Percentiles rank a stretch among this genome's conserved stretches.
Evolutionary conservation across 192 early-diverging fungal genomes (phyloP).

Genomic region (Obelidium mucronatum): DNA sequence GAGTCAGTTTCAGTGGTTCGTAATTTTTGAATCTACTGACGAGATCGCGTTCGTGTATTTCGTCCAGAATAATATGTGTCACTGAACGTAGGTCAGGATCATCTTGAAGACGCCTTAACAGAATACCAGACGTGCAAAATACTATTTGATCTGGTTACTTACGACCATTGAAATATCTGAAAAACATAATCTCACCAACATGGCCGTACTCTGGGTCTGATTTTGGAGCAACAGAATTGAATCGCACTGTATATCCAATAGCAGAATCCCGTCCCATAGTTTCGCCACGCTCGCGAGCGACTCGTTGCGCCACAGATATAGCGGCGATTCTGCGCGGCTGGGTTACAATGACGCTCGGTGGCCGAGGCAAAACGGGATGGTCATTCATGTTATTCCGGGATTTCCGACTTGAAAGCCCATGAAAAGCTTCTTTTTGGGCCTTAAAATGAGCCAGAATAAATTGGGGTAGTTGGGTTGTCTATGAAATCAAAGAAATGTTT

Average conservation of each 20-base stretch:
- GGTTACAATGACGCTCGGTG: constrained; percentile 79
- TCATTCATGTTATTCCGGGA: constrained; percentile 45
- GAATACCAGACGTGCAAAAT: constrained; percentile 76
- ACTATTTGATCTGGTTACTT: constrained; percentile 59
- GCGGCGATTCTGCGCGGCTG: constrained; percentile 89
- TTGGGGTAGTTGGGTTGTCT: constrained; percentile 85
- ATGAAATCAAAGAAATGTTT: too few species aligned
- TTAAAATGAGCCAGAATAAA: constrained; percentile 72
- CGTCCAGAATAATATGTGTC: constrained; percentile 79
- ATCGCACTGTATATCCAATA: constrained; percentile 62
- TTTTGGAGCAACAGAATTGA: constrained; percentile 48
- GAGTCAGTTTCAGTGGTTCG: neutral
- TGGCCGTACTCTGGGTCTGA: constrained; percentile 55
- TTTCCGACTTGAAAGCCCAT: too few species aligned
- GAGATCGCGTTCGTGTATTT: constrained; percentile 81
- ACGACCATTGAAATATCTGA: constrained; percentile 26
- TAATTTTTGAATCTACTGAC: constrained; percentile 3
- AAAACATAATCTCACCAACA: constrained; percentile 27
- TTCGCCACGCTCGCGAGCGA: constrained; percentile 68
- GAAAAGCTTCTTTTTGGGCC: neutral
- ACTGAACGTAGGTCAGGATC: constrained; percentile 67
- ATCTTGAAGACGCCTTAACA: constrained; percentile 72
- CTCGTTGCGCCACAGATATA: constrained; percentile 68
- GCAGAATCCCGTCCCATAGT: constrained; percentile 48
- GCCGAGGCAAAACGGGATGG: constrained; percentile 25